Evolutionary conservation across 257 asterid species (phyloP).

Genomic region (Jacaranda copaia): DNA sequence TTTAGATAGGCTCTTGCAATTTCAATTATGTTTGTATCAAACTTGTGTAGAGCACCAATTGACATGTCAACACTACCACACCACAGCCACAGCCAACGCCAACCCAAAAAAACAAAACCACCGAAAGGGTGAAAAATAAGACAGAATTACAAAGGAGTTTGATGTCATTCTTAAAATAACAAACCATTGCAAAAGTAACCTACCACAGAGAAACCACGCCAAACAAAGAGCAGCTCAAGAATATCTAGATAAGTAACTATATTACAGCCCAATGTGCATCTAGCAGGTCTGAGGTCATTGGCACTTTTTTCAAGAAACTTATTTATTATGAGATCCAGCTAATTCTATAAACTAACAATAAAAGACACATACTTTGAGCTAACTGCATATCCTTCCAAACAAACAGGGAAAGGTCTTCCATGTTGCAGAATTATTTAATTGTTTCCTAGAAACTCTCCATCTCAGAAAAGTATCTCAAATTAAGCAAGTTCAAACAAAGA

Average conservation of each 20-base stretch:
- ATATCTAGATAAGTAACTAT: background rate
- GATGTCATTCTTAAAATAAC: too few relatives aligned
- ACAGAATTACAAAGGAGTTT: background rate
- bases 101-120: background rate
- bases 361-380: background rate
- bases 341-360: background rate
- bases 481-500: slow-evolving; percentile 12
- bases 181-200: background rate
- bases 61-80: background rate
- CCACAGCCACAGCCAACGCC: background rate
- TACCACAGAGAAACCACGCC: background rate
- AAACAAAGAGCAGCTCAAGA: background rate
- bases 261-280: background rate
- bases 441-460: background rate
- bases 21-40: background rate
- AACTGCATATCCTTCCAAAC: background rate
- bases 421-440: background rate
- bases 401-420: background rate
- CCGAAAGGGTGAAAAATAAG: background rate
- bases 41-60: background rate
- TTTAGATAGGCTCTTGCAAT: background rate
- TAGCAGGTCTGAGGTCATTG: background rate
- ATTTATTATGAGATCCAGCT: background rate
- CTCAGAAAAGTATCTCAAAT: background rate
- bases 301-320: background rate